Conservation (phyloP, 768 basidiomycete species). For the button mushroom (Agaricus bisporus) region DNA sequence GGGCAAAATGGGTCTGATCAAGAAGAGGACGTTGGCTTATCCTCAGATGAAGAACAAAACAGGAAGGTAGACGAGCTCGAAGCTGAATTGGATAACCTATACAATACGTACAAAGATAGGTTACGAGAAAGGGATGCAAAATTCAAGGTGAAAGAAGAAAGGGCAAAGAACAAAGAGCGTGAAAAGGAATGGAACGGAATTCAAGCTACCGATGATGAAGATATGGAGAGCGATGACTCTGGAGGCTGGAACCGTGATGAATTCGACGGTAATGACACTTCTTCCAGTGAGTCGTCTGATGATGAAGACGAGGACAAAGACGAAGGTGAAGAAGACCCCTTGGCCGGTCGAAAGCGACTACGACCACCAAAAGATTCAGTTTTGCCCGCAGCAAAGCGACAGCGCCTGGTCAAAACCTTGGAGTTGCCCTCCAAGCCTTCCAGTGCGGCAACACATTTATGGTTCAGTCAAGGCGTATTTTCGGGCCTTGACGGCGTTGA, state of each 20-base stretch:
- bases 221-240: slow-evolving; percentile 36
- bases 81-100: slow-evolving; percentile 82
- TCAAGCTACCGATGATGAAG: slow-evolving; percentile 30
- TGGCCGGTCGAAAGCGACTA: slow-evolving; percentile 40
- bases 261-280: slow-evolving; percentile 35
- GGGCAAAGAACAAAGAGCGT: slow-evolving; percentile 64
- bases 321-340: slow-evolving; percentile 14
- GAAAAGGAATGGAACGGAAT: slow-evolving; percentile 30
- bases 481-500: slow-evolving; percentile 46
- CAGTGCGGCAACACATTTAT: slow-evolving; percentile 66
- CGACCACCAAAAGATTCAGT: slow-evolving; percentile 17
- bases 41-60: slow-evolving; percentile 68
- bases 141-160: slow-evolving; percentile 74
- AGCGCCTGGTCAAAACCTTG: slow-evolving; percentile 45
- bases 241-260: slow-evolving; percentile 71
- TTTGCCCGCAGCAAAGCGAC: slow-evolving; percentile 33
- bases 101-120: slow-evolving; percentile 79
- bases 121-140: slow-evolving; percentile 83
- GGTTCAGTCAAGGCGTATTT: slow-evolving; percentile 96
- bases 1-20: background rate
- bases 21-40: slow-evolving; percentile 33
- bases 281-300: slow-evolving; percentile 48
- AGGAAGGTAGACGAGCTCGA: slow-evolving; percentile 60
- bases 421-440: slow-evolving; percentile 28
- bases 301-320: slow-evolving; percentile 35